Conservation (phyloP, 441 rosid species). For the Brassica balearica region DNA sequence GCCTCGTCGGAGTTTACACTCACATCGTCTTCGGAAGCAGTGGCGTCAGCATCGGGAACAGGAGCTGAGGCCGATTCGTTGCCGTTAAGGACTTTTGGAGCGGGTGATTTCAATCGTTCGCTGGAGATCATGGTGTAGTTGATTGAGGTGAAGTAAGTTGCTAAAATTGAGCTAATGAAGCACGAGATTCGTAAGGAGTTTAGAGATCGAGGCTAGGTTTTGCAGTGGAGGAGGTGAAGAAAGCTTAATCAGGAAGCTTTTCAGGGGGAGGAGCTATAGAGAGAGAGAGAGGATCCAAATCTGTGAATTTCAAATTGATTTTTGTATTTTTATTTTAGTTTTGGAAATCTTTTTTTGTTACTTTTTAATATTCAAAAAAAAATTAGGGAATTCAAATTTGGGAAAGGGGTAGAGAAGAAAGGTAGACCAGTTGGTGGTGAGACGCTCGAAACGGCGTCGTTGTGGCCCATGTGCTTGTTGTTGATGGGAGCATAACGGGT, state of each 20-base stretch:
- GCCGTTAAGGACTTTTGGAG: conserved; percentile 73
- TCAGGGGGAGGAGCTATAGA: conserved; percentile 8
- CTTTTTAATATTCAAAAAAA: conserved; percentile 11
- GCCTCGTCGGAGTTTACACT: conserved; percentile 68
- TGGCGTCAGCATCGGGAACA: conserved; percentile 47
- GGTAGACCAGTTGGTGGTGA: background rate
- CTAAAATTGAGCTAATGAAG: conserved; percentile 23
- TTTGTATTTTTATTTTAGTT: conserved; percentile 4
- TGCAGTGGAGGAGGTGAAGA: conserved; percentile 32
- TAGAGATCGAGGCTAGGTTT: conserved; percentile 25
- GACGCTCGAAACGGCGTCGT: too few species aligned
- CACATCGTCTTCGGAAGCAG: conserved; percentile 70
- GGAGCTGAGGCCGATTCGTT: conserved; percentile 63
- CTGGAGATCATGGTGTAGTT: conserved; percentile 43
- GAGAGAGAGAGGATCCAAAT: conserved; percentile 44
- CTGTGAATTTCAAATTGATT: conserved; percentile 38
- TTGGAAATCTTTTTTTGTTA: background rate
- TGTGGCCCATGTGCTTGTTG: background rate
- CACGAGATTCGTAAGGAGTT: conserved; percentile 1
- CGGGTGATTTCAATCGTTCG: conserved; percentile 61
- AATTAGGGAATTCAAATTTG: conserved; percentile 39
- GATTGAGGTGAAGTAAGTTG: conserved; percentile 29
- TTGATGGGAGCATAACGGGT: background rate
- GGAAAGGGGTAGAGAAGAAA: conserved; percentile 29
- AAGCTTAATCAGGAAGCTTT: conserved; percentile 43